Base-by-base conservation (phyloP, 2,329 filamentous ascomycete species). In the Venturiaceae sp. region DNA sequence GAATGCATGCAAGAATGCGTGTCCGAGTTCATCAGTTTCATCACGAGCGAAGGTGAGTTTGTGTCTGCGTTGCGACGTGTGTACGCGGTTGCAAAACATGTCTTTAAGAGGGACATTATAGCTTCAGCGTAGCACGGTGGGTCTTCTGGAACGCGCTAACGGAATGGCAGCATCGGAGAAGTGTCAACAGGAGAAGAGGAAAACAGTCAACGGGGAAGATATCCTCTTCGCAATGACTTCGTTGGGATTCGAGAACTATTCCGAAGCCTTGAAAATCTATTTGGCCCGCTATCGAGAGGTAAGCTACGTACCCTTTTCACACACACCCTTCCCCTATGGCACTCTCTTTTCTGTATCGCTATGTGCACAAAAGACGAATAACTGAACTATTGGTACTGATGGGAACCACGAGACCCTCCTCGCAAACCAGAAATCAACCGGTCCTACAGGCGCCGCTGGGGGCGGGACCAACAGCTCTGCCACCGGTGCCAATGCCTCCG, bases 1-100 rank as follows among this genome's bases (percentile, higher is more conserved):
- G 94, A 99, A 73, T 99, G 94, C 76, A 97, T 99, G 94, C 94
- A 99, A 74, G 94, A 99, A 75, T 99, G 94, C 71, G 94, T 99
- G 60, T 96, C 92, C 84, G 94, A 99, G 77, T 99, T 99, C 75
- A 99, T 99, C 78, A 96, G 90, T 6, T 99, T 99, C 80, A 97
- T 99, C 71, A 99, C 94, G 36, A 97, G 92, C 73, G 94, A 99
- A 82, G 94, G 94, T 96, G 74, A 70, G 87, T 77, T 63, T 57
- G 19, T 64, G 55, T 57, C 58, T 26, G 47, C 33, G 39, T 32
- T 37, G 39, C 53, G 30, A 50, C 32, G 26, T 23, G 32, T 39
- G 61, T 50, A 50, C 44, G 44, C 44, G 44, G 44, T 50, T 30
- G 44, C 44, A 50, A 30, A 50, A 28, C 26, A 30, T 30, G 44